A percentile compares a stretch with the other conserved stretches of the same genome.
phyloP scores from a whole-genome alignment of 257 asterid genomes.

The Solanum paucissectum region DNA sequence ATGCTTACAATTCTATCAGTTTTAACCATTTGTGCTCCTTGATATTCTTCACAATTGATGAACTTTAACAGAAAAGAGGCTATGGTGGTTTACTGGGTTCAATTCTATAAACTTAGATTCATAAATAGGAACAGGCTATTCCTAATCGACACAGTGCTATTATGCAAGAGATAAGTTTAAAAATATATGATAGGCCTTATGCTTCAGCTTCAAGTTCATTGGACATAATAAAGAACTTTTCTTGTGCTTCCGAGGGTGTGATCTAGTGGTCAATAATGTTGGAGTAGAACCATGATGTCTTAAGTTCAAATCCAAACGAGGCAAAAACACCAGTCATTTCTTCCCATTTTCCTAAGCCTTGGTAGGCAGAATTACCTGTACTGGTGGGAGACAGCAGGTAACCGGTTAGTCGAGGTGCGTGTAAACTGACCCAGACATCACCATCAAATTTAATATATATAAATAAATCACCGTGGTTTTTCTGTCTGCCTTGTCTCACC shows the following conservation, averaged over 20 bases:
- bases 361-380: not conserved
- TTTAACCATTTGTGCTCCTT: not conserved
- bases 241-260: not conserved
- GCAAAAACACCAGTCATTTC: not conserved
- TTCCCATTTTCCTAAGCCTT: not conserved
- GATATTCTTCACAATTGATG: not conserved
- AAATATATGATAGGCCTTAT: not conserved
- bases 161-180: not conserved
- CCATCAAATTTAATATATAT: not conserved
- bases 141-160: not conserved
- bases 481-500: not conserved
- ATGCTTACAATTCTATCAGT: not conserved
- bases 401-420: not conserved
- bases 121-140: not conserved
- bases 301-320: not conserved
- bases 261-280: not conserved
- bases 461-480: not conserved
- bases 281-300: not conserved
- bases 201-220: not conserved
- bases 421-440: not conserved
- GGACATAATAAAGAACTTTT: not conserved
- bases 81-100: not conserved
- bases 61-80: not conserved
- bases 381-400: not conserved
- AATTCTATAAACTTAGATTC: not conserved